These are phyloP conservation scores for Cymbidium sinense DNA, from an alignment of 106 monocot species.

Conservation along the genomic window DNA sequence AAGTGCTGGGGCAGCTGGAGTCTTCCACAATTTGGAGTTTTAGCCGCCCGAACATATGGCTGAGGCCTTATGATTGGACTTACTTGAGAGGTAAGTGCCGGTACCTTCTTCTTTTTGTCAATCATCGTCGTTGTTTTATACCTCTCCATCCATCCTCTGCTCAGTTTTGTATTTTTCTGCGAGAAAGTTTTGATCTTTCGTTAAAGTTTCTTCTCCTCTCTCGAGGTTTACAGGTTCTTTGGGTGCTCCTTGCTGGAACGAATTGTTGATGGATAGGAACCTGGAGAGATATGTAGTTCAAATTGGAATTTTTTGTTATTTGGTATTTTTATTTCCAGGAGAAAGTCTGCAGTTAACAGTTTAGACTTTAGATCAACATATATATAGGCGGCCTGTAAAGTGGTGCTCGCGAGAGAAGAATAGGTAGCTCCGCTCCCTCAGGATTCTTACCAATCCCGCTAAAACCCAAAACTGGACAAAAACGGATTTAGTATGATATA, in stretches of 20 bases:
- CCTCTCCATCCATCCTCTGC: background rate
- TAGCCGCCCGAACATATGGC: conserved; percentile 26
- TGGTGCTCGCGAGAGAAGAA: too few relatives aligned
- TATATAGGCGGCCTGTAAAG: too few relatives aligned
- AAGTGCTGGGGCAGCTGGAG: conserved; percentile 12
- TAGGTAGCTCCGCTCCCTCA: too few relatives aligned
- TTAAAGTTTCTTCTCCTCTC: background rate
- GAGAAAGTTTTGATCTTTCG: too few relatives aligned
- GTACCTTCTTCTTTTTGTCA: background rate
- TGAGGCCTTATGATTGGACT: conserved; percentile 60
- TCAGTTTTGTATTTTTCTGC: background rate
- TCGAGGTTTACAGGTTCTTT: conserved; percentile 7
- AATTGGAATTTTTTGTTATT: background rate
- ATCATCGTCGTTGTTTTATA: background rate
- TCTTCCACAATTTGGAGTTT: conserved; percentile 34
- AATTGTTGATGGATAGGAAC: background rate
- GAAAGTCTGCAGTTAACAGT: background rate
- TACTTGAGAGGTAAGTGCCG: conserved; percentile 48
- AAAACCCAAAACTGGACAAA: too few relatives aligned
- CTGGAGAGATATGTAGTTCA: background rate
- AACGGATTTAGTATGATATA: too few relatives aligned
- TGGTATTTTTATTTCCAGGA: background rate
- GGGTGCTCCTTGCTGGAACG: background rate
- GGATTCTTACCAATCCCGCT: too few relatives aligned
- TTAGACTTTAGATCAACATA: background rate